Percentiles rank a stretch among this genome's conserved stretches.
These are phyloP conservation scores for Chalaropsis ovoidea DNA, from an alignment of 2,329 filamentous ascomycete species.

Conservation along the genomic window DNA sequence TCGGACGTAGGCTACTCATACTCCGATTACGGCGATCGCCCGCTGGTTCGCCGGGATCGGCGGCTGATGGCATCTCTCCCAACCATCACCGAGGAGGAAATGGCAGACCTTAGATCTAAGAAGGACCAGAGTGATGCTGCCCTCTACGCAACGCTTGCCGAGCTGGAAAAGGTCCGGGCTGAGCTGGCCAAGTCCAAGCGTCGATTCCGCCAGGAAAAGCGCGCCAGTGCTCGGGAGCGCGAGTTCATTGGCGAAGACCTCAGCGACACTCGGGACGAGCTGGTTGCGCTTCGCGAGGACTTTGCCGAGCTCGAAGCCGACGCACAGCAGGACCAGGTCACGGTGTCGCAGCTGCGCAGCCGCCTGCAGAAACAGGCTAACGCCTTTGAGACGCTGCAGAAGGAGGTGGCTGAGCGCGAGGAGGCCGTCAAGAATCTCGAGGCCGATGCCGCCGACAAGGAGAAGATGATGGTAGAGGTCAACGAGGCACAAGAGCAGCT, in stretches of 20 bases:
- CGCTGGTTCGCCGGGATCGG: conserved; percentile 1
- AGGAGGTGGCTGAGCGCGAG: conserved; percentile 92
- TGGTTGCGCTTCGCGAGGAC: conserved; percentile 21
- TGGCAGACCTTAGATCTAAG: conserved; percentile 18
- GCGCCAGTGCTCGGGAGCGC: conserved; percentile 35
- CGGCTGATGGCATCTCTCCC: not conserved
- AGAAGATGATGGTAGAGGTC: conserved; percentile 18
- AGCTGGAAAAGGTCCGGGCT: conserved; percentile 57
- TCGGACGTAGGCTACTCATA: not conserved
- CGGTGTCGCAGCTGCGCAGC: conserved; percentile 59
- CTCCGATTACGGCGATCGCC: conserved; percentile 2
- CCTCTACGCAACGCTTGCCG: conserved; percentile 53
- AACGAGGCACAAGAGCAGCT: conserved; percentile 18
- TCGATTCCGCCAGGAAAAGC: conserved; percentile 21
- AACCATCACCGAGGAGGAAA: conserved; percentile 21
- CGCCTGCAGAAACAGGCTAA: conserved; percentile 68
- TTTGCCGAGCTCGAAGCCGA: conserved; percentile 54
- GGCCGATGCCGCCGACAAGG: conserved; percentile 20
- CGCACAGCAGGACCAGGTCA: conserved; percentile 59
- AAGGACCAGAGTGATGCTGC: conserved; percentile 22
- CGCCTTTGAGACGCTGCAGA: conserved; percentile 78
- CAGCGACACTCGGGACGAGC: conserved; percentile 41
- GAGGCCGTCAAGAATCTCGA: conserved; percentile 36
- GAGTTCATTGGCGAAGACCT: conserved; percentile 74
- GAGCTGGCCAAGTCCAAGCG: conserved; percentile 18